Evolutionary conservation across 208 protist genomes (phyloP), one percentile per base, ranked within the genome.

Genomic region (Sergeia podlipaevii): DNA sequence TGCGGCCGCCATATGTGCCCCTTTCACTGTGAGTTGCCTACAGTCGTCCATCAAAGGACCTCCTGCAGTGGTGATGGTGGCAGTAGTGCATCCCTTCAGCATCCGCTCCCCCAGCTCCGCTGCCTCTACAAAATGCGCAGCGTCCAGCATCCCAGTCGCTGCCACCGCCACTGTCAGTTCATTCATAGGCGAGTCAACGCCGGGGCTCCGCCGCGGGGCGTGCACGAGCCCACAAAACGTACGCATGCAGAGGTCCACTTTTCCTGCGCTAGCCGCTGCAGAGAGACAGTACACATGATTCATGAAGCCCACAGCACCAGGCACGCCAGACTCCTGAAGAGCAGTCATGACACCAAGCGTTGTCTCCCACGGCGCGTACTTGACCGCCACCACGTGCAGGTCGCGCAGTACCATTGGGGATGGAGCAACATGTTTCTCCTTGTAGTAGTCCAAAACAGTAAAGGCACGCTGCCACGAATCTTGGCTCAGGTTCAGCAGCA

Each of bases 201-300:
- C 26, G 29, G 13, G 10, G 39, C 56, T 27, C 28, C 4, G 34
- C 47, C 29, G 67, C 41, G 34, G 57, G 43, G 32, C 65, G 44
- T 17, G 21, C 18, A 34, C n/a, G 28, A 80, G 62, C 7, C 49
- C 41, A 13, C 2, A 20, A 32, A 78, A 74, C 20, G 48, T 55
- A 8, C 27, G 8, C 26, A 70, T 49, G 7, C 59, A 37, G 20
- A 44, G 13, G 24, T 55, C 60, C 36, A 69, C 46, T 15, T 80
- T 60, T 1, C 80, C 85, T 0, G 68, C 70, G 13, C 70, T 54
- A 10, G 66, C 70, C 13, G 74, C 80, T 0, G 85, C 80, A 44
- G 80, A 83, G n/a, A 93, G 50, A 58, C 77, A 78, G 68, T 93
- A 89, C 15, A 87, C 45, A 58, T 82, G 67, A 51, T 80, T 80